These are phyloP conservation scores for Blastocrithidia nonstop DNA, from an alignment of 208 protist genomes.

Conservation along the genomic window DNA sequence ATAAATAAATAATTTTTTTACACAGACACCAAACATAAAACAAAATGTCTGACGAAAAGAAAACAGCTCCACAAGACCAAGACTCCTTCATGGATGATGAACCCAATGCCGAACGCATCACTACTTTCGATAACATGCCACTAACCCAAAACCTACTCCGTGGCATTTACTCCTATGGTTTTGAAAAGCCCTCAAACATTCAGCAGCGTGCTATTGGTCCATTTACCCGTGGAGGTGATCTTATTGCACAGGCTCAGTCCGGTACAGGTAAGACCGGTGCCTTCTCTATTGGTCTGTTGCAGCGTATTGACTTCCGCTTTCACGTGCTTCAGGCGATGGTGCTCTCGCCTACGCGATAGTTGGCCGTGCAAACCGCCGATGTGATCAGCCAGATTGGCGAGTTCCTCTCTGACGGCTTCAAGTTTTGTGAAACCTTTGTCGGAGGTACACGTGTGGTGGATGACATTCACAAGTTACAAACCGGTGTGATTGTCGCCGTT, in stretches of 20 bases:
- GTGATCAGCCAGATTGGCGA: slow-evolving; percentile 93
- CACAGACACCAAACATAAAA: slow-evolving; percentile 1
- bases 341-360: slow-evolving; percentile 93
- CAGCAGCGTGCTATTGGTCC: slow-evolving; percentile 95
- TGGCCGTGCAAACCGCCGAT: slow-evolving; percentile 93
- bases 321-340: slow-evolving; percentile 89
- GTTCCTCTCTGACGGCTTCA: slow-evolving; percentile 79
- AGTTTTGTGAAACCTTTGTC: slow-evolving; percentile 82
- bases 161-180: slow-evolving; percentile 97
- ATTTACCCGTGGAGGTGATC: slow-evolving; percentile 61
- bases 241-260: slow-evolving; percentile 96
- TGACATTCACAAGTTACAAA: slow-evolving; percentile 89
- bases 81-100: slow-evolving; percentile 85
- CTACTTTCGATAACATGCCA: slow-evolving; percentile 96
- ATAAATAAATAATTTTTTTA: too few relatives aligned
- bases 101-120: slow-evolving; percentile 65
- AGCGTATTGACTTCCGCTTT: slow-evolving; percentile 82
- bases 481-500: slow-evolving; percentile 89
- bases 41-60: slow-evolving; percentile 63
- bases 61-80: slow-evolving; percentile 74
- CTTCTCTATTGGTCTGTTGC: slow-evolving; percentile 93
- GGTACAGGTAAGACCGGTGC: slow-evolving; percentile 98
- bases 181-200: slow-evolving; percentile 93
- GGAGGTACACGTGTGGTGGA: slow-evolving; percentile 92
- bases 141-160: slow-evolving; percentile 66